Conservation (phyloP, 2,329 filamentous ascomycete genomes). For the Penicillium sp. region DNA sequence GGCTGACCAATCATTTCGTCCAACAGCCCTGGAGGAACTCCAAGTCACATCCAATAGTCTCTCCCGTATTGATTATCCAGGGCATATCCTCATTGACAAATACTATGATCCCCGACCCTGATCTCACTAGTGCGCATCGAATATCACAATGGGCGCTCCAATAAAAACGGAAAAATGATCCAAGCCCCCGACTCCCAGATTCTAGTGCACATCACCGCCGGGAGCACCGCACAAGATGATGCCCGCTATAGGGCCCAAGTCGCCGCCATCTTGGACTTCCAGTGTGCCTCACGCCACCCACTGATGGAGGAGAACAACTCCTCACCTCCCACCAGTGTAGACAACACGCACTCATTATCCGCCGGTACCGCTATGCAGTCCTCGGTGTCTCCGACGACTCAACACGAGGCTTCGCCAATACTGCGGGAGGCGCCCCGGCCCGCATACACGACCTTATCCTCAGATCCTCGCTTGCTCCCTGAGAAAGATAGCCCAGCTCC, state of each 20-base stretch:
- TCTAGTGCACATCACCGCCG: constrained; percentile 45
- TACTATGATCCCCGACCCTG: not conserved
- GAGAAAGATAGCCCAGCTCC: not conserved
- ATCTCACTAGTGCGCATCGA: not conserved
- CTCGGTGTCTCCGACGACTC: not conserved
- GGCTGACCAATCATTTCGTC: constrained; percentile 1
- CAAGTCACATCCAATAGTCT: constrained; percentile 1
- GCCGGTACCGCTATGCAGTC: not conserved
- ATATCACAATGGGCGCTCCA: not conserved
- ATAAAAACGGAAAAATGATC: not conserved
- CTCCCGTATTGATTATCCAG: not conserved
- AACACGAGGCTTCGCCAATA: constrained; percentile 6
- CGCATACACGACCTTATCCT: not conserved
- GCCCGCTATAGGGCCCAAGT: constrained; percentile 41
- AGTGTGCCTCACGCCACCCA: constrained; percentile 28
- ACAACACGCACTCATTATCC: not conserved
- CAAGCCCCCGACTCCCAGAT: constrained; percentile 27
- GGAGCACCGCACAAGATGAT: constrained; percentile 40
- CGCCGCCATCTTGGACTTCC: constrained; percentile 38
- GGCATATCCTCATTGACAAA: not conserved
- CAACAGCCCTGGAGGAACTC: not conserved
- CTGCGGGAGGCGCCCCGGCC: constrained; percentile 9
- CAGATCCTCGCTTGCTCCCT: not conserved
- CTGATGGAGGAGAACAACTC: not conserved
- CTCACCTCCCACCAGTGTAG: not conserved